These are phyloP conservation scores for Ascochyta pisi DNA, from an alignment of 2,329 filamentous ascomycete species.

Conservation along the genomic window DNA sequence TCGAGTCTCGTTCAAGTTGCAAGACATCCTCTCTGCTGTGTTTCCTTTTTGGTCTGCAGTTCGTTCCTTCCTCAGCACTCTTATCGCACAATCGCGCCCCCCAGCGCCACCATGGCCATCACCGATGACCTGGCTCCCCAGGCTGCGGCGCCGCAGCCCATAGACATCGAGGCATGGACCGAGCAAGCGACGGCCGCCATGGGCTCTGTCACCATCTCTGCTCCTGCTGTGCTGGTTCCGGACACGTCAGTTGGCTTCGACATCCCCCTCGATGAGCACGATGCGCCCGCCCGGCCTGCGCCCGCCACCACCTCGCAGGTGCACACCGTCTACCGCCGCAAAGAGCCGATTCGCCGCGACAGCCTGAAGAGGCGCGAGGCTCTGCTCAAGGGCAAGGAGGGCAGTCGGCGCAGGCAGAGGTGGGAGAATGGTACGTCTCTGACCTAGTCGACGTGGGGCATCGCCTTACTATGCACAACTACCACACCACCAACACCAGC, in stretches of 20 bases:
- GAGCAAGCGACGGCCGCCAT: constrained; percentile 55
- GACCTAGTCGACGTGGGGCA: not conserved
- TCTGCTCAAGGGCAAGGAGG: constrained; percentile 87
- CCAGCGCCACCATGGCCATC: constrained; percentile 44
- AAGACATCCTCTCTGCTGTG: not conserved
- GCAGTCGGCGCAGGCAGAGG: constrained; percentile 80
- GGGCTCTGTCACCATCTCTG: constrained; percentile 49
- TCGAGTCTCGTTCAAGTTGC: not conserved
- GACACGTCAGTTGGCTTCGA: constrained; percentile 70
- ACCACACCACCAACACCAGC: not conserved
- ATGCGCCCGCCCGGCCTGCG: constrained; percentile 38
- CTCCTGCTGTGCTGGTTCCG: constrained; percentile 40
- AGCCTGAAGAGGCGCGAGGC: constrained; percentile 73
- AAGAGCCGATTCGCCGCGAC: constrained; percentile 64
- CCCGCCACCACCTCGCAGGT: constrained; percentile 47
- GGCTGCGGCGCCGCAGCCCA: constrained; percentile 36
- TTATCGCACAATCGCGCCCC: constrained; percentile 8
- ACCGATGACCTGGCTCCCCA: constrained; percentile 30
- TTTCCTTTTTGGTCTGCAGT: not conserved
- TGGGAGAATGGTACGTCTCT: constrained; percentile 84
- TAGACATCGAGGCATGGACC: constrained; percentile 58
- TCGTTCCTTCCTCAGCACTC: not conserved
- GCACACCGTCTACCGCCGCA: constrained; percentile 60
- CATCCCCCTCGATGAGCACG: constrained; percentile 74
- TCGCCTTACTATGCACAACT: not conserved